Conservation (phyloP, 352 stramenopile species). For the Pythium phragmiticola region DNA sequence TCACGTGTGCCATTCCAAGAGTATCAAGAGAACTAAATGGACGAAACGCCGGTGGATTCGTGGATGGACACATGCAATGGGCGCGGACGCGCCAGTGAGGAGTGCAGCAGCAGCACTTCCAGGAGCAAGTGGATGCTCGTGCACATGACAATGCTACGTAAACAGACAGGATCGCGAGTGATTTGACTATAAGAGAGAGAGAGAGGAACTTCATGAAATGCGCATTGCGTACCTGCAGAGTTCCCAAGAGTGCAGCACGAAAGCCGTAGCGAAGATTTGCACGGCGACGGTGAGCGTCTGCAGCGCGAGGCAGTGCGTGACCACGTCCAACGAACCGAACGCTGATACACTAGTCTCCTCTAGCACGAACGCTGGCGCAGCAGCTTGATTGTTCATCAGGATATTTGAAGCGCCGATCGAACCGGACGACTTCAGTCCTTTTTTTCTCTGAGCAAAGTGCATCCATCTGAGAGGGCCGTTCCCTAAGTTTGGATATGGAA, state of each 20-base stretch:
- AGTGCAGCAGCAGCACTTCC: constrained; percentile 3
- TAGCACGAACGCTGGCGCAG: background rate
- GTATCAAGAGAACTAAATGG: background rate
- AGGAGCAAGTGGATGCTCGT: constrained; percentile 16
- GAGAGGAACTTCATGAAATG: background rate
- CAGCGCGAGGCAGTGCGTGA: constrained; percentile 3
- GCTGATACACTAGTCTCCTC: background rate
- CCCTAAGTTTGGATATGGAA: background rate
- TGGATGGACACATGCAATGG: background rate
- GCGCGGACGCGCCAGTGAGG: background rate
- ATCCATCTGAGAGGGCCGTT: too few relatives aligned
- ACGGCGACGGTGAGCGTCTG: constrained; percentile 6
- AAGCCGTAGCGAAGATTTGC: constrained; percentile 7
- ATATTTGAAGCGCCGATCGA: background rate
- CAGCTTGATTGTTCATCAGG: background rate
- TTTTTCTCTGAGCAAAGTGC: background rate
- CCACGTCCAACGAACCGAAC: background rate
- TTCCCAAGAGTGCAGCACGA: constrained; percentile 19
- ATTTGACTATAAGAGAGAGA: background rate
- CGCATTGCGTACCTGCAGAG: constrained; percentile 9
- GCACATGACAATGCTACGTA: constrained; percentile 13
- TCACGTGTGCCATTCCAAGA: too few relatives aligned
- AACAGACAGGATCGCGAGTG: background rate
- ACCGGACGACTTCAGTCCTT: background rate
- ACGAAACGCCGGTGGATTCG: background rate